Base-by-base conservation (phyloP, 2,329 filamentous ascomycete genomes). In the Xenosphaeropsis pyriputrescens region DNA sequence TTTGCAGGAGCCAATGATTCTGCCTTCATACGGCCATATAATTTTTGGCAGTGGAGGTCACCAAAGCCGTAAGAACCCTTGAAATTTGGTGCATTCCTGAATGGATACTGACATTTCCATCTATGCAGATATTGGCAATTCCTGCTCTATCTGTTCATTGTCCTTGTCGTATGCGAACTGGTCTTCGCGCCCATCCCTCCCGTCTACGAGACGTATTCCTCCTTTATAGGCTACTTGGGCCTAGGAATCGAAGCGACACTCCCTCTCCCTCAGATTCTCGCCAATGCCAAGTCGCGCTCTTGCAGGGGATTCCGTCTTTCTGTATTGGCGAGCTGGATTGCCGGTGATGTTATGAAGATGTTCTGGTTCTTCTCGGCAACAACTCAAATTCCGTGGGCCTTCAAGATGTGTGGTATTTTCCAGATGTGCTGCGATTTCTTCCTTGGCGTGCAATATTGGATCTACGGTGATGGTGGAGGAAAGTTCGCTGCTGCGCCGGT, bases 311-410 rank as follows among this genome's bases (percentile, higher is more conserved):
- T 93, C 58, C 70, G 84, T 13, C 53, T 85, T 9, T 85, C 78
- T 6, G 77, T 93, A 4, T 62, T 91, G 41, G 71, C 67, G 18
- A 85, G 78, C 55, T 93, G 84, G 84, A 63, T 93, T 38, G 61
- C 79, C 2, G 84, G 84, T 43, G 84, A 93, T 57, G 66, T 72
- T 7, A 85, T 91, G 77, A 93, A 93, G 67, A 81, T 89, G 69
- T 82, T 85, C 51, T 80, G 75, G 75, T 91, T 89, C 62, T 80
- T 88, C 43, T 82, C 77, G 2, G 72, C 79, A 1, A 72, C 68
- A 1, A 72, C 72, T 4, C 65, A 70, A 50, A 84, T 91, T 22
- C 83, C 84, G 0, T 70, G 70, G 68, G 75, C 80, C 2, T 93
- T 91, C 59, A 89, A 89, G 63, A 59, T 85, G 15, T 89, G 83